phyloP scores from a whole-genome alignment of 805 yeast species.

The Schizosaccharomyces japonicus region DNA sequence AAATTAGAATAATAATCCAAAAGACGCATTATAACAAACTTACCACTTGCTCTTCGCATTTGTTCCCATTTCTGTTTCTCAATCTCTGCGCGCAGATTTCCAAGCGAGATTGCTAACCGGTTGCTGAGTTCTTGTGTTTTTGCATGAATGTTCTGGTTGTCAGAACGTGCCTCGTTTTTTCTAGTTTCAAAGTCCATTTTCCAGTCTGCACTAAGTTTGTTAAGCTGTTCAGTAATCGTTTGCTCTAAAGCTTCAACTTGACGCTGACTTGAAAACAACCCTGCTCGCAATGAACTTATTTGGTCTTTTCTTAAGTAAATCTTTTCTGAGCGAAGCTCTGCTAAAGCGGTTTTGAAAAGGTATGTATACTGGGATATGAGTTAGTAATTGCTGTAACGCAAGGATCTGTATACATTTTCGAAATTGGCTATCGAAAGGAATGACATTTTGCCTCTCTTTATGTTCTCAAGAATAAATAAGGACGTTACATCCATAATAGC shows the following conservation, averaged over 20 bases:
- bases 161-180: neutral
- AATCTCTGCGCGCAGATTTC: neutral
- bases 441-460: too few species aligned
- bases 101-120: neutral
- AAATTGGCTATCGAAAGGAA: too few species aligned
- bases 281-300: neutral
- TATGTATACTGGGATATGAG: neutral
- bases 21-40: neutral
- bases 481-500: too few species aligned
- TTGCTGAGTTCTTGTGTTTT: neutral
- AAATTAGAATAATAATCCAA: neutral
- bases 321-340: constrained; percentile 3
- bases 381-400: too few species aligned
- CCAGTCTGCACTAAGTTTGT: neutral
- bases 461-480: too few species aligned
- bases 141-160: neutral
- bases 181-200: constrained; percentile 1
- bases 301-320: neutral
- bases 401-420: too few species aligned
- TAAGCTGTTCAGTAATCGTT: neutral
- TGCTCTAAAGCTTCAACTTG: constrained; percentile 1
- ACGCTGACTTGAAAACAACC: neutral
- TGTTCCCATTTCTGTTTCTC: constrained; percentile 3
- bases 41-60: neutral
- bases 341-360: neutral